phyloP scores from a whole-genome alignment of 768 basidiomycete species.

The Pleurotus eryngii region DNA sequence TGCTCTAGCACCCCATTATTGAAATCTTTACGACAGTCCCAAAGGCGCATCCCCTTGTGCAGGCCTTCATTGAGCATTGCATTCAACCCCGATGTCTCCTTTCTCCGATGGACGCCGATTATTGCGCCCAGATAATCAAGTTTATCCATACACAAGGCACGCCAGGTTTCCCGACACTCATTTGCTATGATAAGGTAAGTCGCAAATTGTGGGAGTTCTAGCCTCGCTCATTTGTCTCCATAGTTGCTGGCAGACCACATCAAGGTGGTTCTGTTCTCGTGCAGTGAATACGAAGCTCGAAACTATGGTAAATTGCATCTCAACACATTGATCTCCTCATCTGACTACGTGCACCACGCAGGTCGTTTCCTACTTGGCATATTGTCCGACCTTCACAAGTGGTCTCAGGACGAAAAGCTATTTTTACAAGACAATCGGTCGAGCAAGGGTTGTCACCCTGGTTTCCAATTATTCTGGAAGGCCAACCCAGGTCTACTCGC shows the following conservation, averaged over 20 bases:
- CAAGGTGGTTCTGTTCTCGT: constrained; percentile 82
- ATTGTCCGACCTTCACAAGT: constrained; percentile 72
- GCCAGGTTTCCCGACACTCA: constrained; percentile 80
- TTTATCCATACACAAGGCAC: constrained; percentile 87
- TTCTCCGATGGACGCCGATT: constrained; percentile 97
- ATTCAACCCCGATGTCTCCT: constrained; percentile 88
- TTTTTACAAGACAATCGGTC: constrained; percentile 72
- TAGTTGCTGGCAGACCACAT: constrained; percentile 86
- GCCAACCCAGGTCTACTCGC: constrained; percentile 36
- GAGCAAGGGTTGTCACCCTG: constrained; percentile 67
- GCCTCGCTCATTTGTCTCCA: constrained; percentile 2
- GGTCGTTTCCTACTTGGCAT: constrained; percentile 86
- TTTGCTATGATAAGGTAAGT: constrained; percentile 78
- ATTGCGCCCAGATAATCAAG: constrained; percentile 87
- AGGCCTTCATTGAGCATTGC: constrained; percentile 82
- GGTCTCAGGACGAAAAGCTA: constrained; percentile 73
- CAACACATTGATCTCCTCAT: neutral
- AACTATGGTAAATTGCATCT: constrained; percentile 70
- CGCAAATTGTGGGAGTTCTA: neutral
- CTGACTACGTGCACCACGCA: constrained; percentile 22
- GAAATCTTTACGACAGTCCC: constrained; percentile 28
- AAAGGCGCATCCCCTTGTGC: constrained; percentile 48
- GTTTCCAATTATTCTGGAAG: constrained; percentile 54
- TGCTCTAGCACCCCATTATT: neutral
- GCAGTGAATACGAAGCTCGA: constrained; percentile 93